Conservation (phyloP, 805 yeast species). For the Saccharomycopsis schoenii region DNA sequence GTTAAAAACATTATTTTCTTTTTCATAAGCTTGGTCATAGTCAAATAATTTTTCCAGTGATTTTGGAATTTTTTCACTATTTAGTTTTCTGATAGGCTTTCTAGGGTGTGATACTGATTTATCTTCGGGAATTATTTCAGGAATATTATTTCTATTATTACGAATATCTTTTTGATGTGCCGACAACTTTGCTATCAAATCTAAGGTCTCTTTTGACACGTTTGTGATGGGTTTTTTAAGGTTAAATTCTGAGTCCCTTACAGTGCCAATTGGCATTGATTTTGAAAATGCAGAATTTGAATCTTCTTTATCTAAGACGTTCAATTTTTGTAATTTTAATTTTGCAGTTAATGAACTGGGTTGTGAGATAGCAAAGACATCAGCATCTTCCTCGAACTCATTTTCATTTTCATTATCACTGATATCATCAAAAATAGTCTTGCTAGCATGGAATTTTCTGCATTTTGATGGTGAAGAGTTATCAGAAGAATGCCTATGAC, state of each 20-base stretch:
- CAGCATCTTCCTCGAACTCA: neutral
- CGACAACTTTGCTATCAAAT: neutral
- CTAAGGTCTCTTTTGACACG: neutral
- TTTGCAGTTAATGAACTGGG: slow-evolving; percentile 15
- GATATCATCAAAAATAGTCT: slow-evolving; percentile 17
- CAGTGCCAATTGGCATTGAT: slow-evolving; percentile 6
- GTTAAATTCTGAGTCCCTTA: neutral
- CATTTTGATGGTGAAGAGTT: neutral
- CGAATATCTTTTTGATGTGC: neutral
- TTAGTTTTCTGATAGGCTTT: neutral
- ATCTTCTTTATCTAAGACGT: neutral
- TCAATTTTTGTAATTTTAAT: slow-evolving; percentile 4
- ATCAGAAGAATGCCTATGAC: neutral
- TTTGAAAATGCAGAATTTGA: neutral
- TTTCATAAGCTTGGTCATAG: too few species aligned
- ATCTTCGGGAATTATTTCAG: neutral
- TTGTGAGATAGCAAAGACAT: slow-evolving; percentile 15
- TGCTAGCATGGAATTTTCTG: neutral
- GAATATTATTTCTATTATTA: neutral
- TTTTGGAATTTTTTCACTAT: neutral
- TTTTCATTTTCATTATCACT: slow-evolving; percentile 7
- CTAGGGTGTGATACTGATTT: neutral
- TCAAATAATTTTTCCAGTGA: neutral
- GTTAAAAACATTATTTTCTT: neutral
- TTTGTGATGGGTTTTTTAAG: neutral